phyloP scores from a whole-genome alignment of 257 asterid species.

The Oldenlandia corymbosa region DNA sequence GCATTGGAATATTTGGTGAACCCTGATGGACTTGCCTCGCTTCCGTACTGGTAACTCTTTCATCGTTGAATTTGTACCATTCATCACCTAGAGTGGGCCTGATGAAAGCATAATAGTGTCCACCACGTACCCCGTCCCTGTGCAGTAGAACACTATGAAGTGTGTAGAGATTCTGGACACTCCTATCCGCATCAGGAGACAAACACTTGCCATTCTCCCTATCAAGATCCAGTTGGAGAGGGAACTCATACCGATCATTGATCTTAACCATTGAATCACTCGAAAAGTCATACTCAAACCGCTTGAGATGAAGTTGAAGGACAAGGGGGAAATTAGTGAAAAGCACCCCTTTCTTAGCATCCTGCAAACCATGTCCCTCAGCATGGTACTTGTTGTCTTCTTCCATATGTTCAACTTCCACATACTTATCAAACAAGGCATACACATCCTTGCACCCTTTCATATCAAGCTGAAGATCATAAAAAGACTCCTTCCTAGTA shows the following conservation, averaged over 20 bases:
- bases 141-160: constrained; percentile 99
- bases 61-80: constrained; percentile 98
- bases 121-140: constrained; percentile 97
- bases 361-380: constrained; percentile 96
- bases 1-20: constrained; percentile 97
- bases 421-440: constrained; percentile 96
- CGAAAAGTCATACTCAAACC: constrained; percentile 94
- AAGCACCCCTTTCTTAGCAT: constrained; percentile 95
- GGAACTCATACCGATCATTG: constrained; percentile 96
- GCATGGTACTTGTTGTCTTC: constrained; percentile 97
- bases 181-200: constrained; percentile 91
- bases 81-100: constrained; percentile 90
- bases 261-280: constrained; percentile 97
- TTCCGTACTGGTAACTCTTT: constrained; percentile 96
- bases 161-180: constrained; percentile 78
- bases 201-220: constrained; percentile 85
- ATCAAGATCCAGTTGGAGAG: constrained; percentile 93
- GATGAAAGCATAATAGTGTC: constrained; percentile 96
- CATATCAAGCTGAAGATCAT: constrained; percentile 96
- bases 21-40: constrained; percentile 82
- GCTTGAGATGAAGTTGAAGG: constrained; percentile 96
- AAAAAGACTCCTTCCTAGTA: constrained; percentile 92
- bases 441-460: constrained; percentile 94
- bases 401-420: constrained; percentile 95
- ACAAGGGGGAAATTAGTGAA: constrained; percentile 96